Evolutionary conservation across 805 yeast genomes (phyloP), one percentile per base, ranked within the genome.

Genomic region (Candida cerambycidarum): DNA sequence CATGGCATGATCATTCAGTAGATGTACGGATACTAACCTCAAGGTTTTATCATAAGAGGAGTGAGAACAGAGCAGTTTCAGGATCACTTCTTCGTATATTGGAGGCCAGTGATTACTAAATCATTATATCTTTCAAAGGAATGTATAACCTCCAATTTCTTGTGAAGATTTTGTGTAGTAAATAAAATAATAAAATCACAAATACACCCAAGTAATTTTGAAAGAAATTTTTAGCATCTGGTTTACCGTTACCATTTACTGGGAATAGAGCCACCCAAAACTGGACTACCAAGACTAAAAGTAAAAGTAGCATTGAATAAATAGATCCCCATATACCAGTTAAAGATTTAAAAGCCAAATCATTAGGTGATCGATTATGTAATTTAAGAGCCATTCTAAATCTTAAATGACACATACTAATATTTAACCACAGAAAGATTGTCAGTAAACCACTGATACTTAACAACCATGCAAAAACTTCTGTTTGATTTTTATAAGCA

Each of bases 251-350:
- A 8, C 63, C 52, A 15, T 59, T 63, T 8, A 48, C 38, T 14
- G 75, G 75, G 55, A 59, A 70, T 43, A 69, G 56, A 6, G 75
- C 65, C 3, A 64, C 59, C 72, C 72, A 68, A 40, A 70, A 58
- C 43, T 65, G 66, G 15, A 57, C 53, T 24, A 65, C 63, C 17
- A 62, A 53, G 8, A 69, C 69, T 35, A 66, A 52, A 21, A 61
- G 44, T 5, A 61, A 36, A 47, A 67, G 61, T 23, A 61, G 52
- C 41, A 63, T 54, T 7, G 71, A 65, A 30, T 63, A 53, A 36
- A 57, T 28, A 2, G 74, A 67, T 5, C 74, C 74, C 54, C 56
- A 62, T 10, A 61, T 42, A 2, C 75, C 75, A 2, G 62, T 52
- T 2, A 63, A 56, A 3, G 75, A 57, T 1, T 50, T 54, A 46